These are phyloP conservation scores for Ustilago shanxiensis DNA, from an alignment of 1,284 basidiomycete genomes.

Conservation along the genomic window DNA sequence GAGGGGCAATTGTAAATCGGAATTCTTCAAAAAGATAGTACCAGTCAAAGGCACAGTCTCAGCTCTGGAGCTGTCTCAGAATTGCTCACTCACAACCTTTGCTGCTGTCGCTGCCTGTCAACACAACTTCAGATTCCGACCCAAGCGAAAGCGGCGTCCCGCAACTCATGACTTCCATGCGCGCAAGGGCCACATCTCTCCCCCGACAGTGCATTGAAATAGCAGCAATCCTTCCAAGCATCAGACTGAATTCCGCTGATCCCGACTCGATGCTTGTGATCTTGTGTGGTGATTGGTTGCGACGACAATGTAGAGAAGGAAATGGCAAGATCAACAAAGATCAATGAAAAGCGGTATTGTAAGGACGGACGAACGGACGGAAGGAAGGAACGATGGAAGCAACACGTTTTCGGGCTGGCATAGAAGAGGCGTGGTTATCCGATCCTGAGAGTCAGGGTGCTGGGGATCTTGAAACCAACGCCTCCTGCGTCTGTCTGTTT, in stretches of 20 bases:
- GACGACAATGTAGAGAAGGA: too few species aligned
- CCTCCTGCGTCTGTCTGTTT: slow-evolving; percentile 1
- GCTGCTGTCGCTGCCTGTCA: too few species aligned
- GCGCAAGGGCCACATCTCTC: not conserved
- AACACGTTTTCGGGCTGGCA: slow-evolving; percentile 12
- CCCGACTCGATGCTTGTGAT: not conserved
- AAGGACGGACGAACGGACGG: too few species aligned
- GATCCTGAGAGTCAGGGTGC: slow-evolving; percentile 11
- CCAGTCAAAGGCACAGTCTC: too few species aligned
- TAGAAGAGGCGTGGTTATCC: slow-evolving; percentile 10
- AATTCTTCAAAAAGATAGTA: too few species aligned
- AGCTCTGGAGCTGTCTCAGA: not conserved
- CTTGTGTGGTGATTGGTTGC: too few species aligned
- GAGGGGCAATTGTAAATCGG: too few species aligned
- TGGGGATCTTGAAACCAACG: not conserved
- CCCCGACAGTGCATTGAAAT: too few species aligned
- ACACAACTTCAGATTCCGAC: not conserved
- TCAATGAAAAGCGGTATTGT: too few species aligned
- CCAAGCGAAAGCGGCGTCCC: slow-evolving; percentile 15
- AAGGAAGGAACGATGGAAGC: too few species aligned
- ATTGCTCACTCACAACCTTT: not conserved
- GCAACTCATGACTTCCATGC: slow-evolving; percentile 1
- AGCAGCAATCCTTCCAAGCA: too few species aligned
- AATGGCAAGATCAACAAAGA: too few species aligned
- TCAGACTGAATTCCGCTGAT: not conserved